Conservation (phyloP, 1,284 basidiomycete genomes). For the Meira miltonrushii region DNA sequence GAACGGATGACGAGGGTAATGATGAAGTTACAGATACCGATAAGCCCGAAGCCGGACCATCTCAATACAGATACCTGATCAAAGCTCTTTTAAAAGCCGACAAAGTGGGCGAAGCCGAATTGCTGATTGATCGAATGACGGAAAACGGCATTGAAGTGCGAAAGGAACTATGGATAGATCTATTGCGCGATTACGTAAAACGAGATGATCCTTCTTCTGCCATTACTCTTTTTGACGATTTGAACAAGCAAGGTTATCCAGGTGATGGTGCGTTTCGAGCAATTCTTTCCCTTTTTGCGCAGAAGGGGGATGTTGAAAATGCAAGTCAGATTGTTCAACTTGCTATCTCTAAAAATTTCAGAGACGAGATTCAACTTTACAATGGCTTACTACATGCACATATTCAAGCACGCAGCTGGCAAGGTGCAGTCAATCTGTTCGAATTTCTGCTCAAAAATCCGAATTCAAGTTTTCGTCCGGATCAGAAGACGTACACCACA, state of each 20-base stretch:
- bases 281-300: slow-evolving; percentile 66
- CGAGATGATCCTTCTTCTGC: slow-evolving; percentile 53
- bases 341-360: slow-evolving; percentile 52
- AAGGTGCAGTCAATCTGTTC: slow-evolving; percentile 67
- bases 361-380: slow-evolving; percentile 45
- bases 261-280: slow-evolving; percentile 58
- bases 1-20: too few species aligned
- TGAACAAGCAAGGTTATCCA: slow-evolving; percentile 57
- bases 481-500: slow-evolving; percentile 56
- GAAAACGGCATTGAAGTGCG: too few species aligned
- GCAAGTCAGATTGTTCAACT: slow-evolving; percentile 67
- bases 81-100: too few species aligned
- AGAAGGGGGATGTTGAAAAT: slow-evolving; percentile 63
- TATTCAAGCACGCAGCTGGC: slow-evolving; percentile 75
- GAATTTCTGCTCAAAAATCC: slow-evolving; percentile 61
- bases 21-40: too few species aligned
- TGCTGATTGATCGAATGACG: too few species aligned
- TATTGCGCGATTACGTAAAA: slow-evolving; percentile 25
- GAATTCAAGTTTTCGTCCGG: slow-evolving; percentile 25
- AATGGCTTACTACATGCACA: slow-evolving; percentile 75
- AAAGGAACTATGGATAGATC: background rate
- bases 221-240: slow-evolving; percentile 62
- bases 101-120: too few species aligned
- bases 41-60: too few species aligned
- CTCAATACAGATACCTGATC: too few species aligned